Base-by-base conservation (phyloP, 2,329 filamentous ascomycete genomes). In the Aspergillus ochraceoroseus region DNA sequence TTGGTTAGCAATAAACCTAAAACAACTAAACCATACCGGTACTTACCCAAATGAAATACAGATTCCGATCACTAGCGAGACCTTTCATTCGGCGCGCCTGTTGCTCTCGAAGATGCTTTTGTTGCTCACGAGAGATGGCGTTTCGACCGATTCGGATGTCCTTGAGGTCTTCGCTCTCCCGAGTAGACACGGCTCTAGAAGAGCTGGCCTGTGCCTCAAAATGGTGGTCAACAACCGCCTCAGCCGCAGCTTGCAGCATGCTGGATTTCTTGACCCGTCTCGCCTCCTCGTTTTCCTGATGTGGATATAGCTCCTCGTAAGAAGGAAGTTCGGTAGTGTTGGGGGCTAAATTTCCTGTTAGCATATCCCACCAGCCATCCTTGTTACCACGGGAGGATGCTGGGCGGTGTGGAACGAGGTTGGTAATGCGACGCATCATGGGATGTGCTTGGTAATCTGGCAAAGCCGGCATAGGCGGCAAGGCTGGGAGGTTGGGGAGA, bases 231-330 rank as follows among this genome's bases (percentile, higher is more conserved):
- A 67, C 38, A 15, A 63, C 65, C 13, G 68, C 64, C 33, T 73
- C 70, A 2, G 65, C 55, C 13, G 65, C 67, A 5, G 69, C 69
- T 39, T 59, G 62, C 8, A 70, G 36, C 27, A 67, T 52, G n/a
- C 63, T 66, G 7, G 58, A 59, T 40, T 69, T 69, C 43, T 72
- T 71, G 5, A 68, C 53, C 18, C 65, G 65, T 25, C 55, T 59
- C 8, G 49, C 51, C 31, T 70, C 66, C 14, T 52, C 52, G 19
- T 51, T 44, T 20, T 61, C 61, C 15, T 65, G 58, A 27, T 61
- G 59, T 4, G 84, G 85, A 59, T 80, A 92, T 18, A 92, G 77
- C 32, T 89, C 86, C 38, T 88, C 81, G 50, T 92, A 92, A 0
- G 86, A 77, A 7, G 86, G 86, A 6, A 85, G 85, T 20, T 76